phyloP scores from a whole-genome alignment of 805 yeast species.

The Jamesozyma piceae region DNA sequence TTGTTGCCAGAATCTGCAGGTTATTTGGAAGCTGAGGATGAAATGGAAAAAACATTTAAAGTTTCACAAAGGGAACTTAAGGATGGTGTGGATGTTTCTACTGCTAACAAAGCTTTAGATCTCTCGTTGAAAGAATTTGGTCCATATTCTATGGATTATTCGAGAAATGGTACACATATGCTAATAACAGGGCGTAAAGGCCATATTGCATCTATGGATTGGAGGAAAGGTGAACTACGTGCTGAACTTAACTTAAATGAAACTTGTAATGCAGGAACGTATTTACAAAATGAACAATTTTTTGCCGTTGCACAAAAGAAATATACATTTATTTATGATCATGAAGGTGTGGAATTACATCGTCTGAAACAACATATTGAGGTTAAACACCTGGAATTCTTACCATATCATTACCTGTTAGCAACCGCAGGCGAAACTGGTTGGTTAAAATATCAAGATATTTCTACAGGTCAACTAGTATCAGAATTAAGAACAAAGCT shows the following conservation, averaged over 20 bases:
- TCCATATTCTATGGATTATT: slow-evolving; percentile 74
- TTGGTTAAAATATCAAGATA: slow-evolving; percentile 84
- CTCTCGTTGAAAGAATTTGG: slow-evolving; percentile 70
- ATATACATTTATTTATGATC: slow-evolving; percentile 85
- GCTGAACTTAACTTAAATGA: slow-evolving; percentile 82
- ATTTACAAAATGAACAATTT: slow-evolving; percentile 82
- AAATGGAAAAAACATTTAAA: slow-evolving; percentile 83
- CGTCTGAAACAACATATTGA: slow-evolving; percentile 85
- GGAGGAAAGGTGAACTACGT: slow-evolving; percentile 77
- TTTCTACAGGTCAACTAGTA: slow-evolving; percentile 81
- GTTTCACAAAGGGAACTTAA: slow-evolving; percentile 73
- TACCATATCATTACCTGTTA: slow-evolving; percentile 85
- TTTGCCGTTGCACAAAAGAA: slow-evolving; percentile 97
- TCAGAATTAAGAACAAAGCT: slow-evolving; percentile 76
- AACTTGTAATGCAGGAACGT: slow-evolving; percentile 83
- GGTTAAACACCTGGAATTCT: slow-evolving; percentile 68
- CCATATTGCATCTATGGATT: slow-evolving; percentile 90
- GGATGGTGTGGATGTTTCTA: slow-evolving; percentile 64
- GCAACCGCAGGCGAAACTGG: slow-evolving; percentile 88
- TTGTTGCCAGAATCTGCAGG: slow-evolving; percentile 80
- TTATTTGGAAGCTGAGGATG: slow-evolving; percentile 81
- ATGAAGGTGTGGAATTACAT: slow-evolving; percentile 85
- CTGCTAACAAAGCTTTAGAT: slow-evolving; percentile 67
- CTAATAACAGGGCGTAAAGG: slow-evolving; percentile 86
- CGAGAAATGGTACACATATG: slow-evolving; percentile 79